These are phyloP conservation scores for Akanthomyces muscarius DNA, from an alignment of 2,329 filamentous ascomycete genomes.

Conservation along the genomic window DNA sequence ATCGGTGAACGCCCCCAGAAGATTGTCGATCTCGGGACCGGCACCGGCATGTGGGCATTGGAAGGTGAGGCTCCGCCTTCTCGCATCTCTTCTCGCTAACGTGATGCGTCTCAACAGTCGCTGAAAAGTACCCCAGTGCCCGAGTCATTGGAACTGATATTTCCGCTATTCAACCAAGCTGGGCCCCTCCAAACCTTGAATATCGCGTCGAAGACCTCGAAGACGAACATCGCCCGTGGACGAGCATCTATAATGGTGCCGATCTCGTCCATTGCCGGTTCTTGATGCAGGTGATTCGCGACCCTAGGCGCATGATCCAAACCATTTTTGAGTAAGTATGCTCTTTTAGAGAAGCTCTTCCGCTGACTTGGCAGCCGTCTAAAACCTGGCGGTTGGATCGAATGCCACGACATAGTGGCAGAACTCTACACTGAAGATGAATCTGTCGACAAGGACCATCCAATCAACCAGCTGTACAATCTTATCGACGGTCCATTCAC, in stretches of 20 bases:
- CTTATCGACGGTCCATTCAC: constrained; percentile 32
- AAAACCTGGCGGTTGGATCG: constrained; percentile 38
- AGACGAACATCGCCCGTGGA: constrained; percentile 33
- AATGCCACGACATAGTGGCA: constrained; percentile 35
- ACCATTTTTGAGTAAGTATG: constrained; percentile 40
- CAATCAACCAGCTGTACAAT: constrained; percentile 31
- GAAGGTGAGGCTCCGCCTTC: constrained; percentile 35
- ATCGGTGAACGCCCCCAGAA: constrained; percentile 43
- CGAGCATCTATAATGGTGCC: constrained; percentile 35
- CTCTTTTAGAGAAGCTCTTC: constrained; percentile 8
- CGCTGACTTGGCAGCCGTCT: constrained; percentile 27
- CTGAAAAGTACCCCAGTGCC: constrained; percentile 42
- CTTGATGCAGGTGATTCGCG: constrained; percentile 46
- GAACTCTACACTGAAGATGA: constrained; percentile 32
- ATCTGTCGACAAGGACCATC: constrained; percentile 27
- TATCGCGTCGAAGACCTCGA: constrained; percentile 42
- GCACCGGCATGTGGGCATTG: constrained; percentile 54
- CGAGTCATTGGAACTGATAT: constrained; percentile 44
- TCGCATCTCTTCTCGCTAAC: constrained; percentile 6
- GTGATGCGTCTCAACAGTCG: constrained; percentile 33
- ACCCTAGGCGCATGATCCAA: constrained; percentile 46
- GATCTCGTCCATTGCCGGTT: constrained; percentile 54
- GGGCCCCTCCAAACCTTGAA: constrained; percentile 53
- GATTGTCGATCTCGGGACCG: constrained; percentile 48
- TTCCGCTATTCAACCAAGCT: constrained; percentile 41